Conservation (phyloP, 1,284 basidiomycete genomes). For the Vanrija sp. region DNA sequence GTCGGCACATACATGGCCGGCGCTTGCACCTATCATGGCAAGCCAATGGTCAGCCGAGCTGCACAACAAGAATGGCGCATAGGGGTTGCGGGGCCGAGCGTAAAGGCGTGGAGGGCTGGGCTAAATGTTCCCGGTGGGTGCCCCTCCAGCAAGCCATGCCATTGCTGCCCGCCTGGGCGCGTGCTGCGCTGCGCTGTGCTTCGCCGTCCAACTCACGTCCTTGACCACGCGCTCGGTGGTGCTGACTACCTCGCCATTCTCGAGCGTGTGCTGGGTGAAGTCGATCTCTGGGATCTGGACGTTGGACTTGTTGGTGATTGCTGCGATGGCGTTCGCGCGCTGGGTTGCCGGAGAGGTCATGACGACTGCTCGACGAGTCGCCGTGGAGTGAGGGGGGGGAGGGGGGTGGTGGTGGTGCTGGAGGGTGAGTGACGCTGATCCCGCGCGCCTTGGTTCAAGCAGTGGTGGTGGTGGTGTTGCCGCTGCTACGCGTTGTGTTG, state of each 20-base stretch:
- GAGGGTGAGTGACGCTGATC: no score
- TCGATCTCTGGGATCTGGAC: conserved; percentile 67
- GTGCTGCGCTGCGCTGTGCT: background rate
- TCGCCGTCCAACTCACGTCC: conserved; percentile 40
- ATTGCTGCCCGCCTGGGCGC: background rate
- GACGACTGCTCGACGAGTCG: conserved; percentile 29
- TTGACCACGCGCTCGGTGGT: conserved; percentile 51
- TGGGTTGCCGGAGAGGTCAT: conserved; percentile 43
- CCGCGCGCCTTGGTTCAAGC: background rate
- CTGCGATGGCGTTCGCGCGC: conserved; percentile 45
- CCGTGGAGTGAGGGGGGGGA: background rate
- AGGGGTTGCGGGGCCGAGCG: no score
- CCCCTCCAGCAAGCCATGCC: background rate
- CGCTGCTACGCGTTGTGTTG: background rate
- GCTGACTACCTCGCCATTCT: conserved; percentile 78
- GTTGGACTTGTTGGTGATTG: conserved; percentile 40
- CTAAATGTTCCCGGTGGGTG: no score
- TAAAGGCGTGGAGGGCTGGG: no score
- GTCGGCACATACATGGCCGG: conserved; percentile 90
- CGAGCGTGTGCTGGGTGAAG: conserved; percentile 82
- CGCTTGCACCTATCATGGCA: conserved; percentile 70
- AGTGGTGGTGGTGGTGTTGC: no score
- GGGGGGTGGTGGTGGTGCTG: conserved; percentile 2
- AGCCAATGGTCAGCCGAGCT: no score
- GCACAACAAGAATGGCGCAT: no score